Percentiles rank a stretch among this genome's conserved stretches.
Evolutionary conservation across 2,329 filamentous ascomycete species (phyloP).

Genomic region (Pseudogymnoascus sp.): DNA sequence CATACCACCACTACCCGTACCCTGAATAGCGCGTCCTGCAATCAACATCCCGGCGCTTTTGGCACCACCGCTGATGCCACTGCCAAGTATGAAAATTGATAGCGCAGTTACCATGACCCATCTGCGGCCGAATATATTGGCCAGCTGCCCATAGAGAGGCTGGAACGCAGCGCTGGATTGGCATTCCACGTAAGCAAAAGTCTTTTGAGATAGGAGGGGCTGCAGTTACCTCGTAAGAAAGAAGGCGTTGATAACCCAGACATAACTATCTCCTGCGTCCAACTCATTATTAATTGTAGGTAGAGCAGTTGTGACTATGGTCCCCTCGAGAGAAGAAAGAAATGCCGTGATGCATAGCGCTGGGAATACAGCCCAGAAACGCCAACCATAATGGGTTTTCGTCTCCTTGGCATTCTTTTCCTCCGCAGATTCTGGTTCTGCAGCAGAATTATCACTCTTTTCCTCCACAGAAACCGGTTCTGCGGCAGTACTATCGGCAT

Average conservation of each 20-base stretch:
- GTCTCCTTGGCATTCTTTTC: background rate
- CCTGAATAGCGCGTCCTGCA: constrained; percentile 41
- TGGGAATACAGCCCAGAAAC: constrained; percentile 6
- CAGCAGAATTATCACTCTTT: background rate
- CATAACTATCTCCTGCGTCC: constrained; percentile 9
- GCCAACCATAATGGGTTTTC: background rate
- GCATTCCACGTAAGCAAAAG: background rate
- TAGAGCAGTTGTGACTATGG: constrained; percentile 15
- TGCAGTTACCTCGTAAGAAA: constrained; percentile 12
- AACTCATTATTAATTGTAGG: constrained; percentile 17
- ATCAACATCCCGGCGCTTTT: constrained; percentile 40
- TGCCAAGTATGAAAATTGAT: constrained; percentile 43
- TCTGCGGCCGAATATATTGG: constrained; percentile 46
- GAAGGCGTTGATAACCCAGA: constrained; percentile 16
- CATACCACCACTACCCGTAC: constrained; percentile 32
- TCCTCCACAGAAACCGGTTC: background rate
- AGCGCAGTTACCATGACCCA: constrained; percentile 35
- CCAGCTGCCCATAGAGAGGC: constrained; percentile 43
- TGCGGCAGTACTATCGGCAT: background rate
- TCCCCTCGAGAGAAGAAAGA: constrained; percentile 14
- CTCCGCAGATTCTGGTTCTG: background rate
- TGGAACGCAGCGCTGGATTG: constrained; percentile 36
- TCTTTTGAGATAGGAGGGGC: background rate
- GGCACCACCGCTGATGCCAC: constrained; percentile 44
- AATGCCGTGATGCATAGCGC: background rate